Conservation (phyloP, 257 asterid genomes). For the Plectranthus barbatus region DNA sequence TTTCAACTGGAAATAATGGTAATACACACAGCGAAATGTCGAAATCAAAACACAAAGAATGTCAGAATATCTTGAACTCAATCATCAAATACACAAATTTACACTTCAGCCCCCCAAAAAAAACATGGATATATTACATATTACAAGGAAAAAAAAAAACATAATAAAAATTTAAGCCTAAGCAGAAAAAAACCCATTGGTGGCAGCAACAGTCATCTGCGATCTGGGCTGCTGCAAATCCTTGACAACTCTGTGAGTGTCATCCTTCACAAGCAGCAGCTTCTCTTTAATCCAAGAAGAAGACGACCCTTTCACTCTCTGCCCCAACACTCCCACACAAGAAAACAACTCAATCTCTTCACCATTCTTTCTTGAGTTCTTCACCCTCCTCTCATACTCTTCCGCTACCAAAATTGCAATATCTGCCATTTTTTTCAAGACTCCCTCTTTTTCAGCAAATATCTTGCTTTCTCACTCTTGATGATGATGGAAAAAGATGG, state of each 20-base stretch:
- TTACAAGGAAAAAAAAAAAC: neutral
- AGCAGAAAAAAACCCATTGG: constrained; percentile 56
- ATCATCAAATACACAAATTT: neutral
- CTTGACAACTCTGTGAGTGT: neutral
- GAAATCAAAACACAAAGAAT: neutral
- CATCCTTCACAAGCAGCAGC: constrained; percentile 1
- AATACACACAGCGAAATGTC: too few relatives aligned
- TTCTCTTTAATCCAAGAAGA: constrained; percentile 31
- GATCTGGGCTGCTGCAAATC: constrained; percentile 23
- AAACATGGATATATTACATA: neutral
- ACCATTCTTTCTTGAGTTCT: constrained; percentile 41
- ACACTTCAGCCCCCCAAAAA: neutral
- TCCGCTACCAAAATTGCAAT: constrained; percentile 84
- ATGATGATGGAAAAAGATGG: neutral
- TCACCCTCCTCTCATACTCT: constrained; percentile 72
- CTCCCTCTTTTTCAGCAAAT: too few relatives aligned
- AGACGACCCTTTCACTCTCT: constrained; percentile 17
- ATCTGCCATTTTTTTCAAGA: constrained; percentile 53
- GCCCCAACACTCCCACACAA: constrained; percentile 29
- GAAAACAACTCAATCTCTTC: constrained; percentile 43
- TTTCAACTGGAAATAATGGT: too few relatives aligned
- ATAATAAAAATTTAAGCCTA: too few relatives aligned
- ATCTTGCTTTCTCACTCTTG: neutral
- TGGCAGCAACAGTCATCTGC: constrained; percentile 45
- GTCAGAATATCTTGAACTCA: neutral